Evolutionary conservation across 1,139 yeast genomes (phyloP), one percentile per base, ranked within the genome.

Genomic region (Diutina catenulata): DNA sequence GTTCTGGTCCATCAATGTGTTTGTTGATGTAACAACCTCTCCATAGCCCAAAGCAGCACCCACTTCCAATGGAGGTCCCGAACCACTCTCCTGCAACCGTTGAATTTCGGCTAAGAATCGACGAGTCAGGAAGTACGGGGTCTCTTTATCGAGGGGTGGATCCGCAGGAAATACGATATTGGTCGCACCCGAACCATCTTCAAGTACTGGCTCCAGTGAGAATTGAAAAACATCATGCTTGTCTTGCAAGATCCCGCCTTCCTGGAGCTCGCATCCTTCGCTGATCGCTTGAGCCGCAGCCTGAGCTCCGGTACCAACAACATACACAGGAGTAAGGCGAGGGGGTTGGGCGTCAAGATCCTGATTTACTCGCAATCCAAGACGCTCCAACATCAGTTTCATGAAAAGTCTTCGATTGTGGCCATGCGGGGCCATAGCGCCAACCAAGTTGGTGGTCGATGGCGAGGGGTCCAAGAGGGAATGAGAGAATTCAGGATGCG

Each of bases 1-100:
- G 54, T 91, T 91, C 37, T 71, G 68, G 50, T 88, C 95, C 45
- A 91, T 62, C 51, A 91, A 59, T 0, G 86, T 73, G 41, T 74
- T 80, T 0, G 98, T 91, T 0, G 97, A 88, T 0, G 95, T 82
- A 1, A 88, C 77, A 3, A 88, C 94, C 51, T 91, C 96, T 4
- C 87, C 87, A 51, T 88, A 88, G 13, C 84, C 62, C 21, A 84
- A 54, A 2, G 70, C 52, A 1, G 79, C 59, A 1, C 96, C 97
- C 36, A 80, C 21, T n/a, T 31, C 24, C 13, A 11, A 15, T 4
- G n/a, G 14, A 7, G 10, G 9, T 3, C 25, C 37, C n/a, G n/a
- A n/a, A n/a, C n/a, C n/a, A n/a, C n/a, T n/a, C n/a, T 61, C 49
- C 28, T 57, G 47, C 13, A 63, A 53, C 16, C 48, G 52, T 15